Conservation (phyloP, 2,329 filamentous ascomycete species). For the Tolypocladium sp. region DNA sequence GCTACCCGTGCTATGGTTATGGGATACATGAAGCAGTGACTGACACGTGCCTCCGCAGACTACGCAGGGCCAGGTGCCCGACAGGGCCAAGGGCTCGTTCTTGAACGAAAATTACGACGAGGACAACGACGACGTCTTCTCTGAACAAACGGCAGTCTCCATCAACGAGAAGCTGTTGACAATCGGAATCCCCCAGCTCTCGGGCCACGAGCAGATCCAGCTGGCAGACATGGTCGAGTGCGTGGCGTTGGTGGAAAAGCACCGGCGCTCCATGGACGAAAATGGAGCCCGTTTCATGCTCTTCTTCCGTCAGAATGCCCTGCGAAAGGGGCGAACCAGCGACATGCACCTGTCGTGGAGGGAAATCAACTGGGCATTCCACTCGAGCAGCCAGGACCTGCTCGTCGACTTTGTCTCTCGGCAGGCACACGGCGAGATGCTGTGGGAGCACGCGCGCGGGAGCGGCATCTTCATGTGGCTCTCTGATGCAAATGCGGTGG, state of each 20-base stretch:
- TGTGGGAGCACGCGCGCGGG: slow-evolving; percentile 79
- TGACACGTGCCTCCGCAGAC: neutral
- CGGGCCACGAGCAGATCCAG: slow-evolving; percentile 78
- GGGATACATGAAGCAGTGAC: neutral
- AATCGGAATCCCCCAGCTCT: slow-evolving; percentile 69
- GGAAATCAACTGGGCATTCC: slow-evolving; percentile 79
- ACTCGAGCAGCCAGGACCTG: slow-evolving; percentile 82
- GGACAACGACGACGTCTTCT: slow-evolving; percentile 56
- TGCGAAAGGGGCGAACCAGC: slow-evolving; percentile 56
- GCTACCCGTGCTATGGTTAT: neutral
- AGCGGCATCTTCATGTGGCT: slow-evolving; percentile 96
- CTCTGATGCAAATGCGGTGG: slow-evolving; percentile 64
- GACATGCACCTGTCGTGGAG: slow-evolving; percentile 63
- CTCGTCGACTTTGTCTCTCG: slow-evolving; percentile 72
- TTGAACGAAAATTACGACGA: slow-evolving; percentile 33
- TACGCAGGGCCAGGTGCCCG: slow-evolving; percentile 1
- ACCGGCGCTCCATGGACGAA: slow-evolving; percentile 81
- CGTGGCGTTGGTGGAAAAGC: slow-evolving; percentile 72
- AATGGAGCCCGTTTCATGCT: slow-evolving; percentile 83
- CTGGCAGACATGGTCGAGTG: slow-evolving; percentile 80
- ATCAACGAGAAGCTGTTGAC: slow-evolving; percentile 72
- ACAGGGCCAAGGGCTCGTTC: slow-evolving; percentile 25
- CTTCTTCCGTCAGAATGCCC: slow-evolving; percentile 73
- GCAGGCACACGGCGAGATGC: slow-evolving; percentile 69
- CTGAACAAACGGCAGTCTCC: slow-evolving; percentile 57